phyloP scores from a whole-genome alignment of 208 protist species.

The Wallacemonas sp. region DNA sequence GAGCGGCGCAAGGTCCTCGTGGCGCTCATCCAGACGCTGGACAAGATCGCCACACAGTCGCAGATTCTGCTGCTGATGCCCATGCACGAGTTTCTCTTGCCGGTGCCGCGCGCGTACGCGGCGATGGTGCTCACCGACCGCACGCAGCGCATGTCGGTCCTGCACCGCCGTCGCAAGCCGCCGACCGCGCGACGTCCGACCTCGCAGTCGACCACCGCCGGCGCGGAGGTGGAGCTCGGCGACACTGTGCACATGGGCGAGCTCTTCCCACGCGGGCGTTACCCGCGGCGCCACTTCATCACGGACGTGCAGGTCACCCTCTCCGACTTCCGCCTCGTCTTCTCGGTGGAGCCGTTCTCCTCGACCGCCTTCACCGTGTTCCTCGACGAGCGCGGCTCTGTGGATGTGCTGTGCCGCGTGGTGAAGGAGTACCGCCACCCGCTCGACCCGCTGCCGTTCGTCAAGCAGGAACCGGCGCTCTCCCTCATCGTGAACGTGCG shows the following conservation, averaged over 20 bases:
- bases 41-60: slow-evolving; percentile 29
- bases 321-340: slow-evolving; percentile 56
- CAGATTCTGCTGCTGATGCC: slow-evolving; percentile 41
- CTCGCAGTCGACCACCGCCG: no score
- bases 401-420: slow-evolving; percentile 45
- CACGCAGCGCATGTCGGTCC: slow-evolving; percentile 17
- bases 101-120: slow-evolving; percentile 62
- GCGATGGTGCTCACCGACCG: slow-evolving; percentile 29
- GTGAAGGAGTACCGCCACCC: slow-evolving; percentile 33
- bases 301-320: slow-evolving; percentile 63
- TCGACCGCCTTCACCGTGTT: slow-evolving; percentile 72
- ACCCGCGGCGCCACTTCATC: slow-evolving; percentile 18
- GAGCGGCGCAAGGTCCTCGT: slow-evolving; percentile 32
- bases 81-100: slow-evolving; percentile 70
- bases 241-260: no score
- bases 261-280: no score
- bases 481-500: slow-evolving; percentile 53
- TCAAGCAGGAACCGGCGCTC: slow-evolving; percentile 32
- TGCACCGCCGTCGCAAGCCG: slow-evolving; percentile 26
- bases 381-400: slow-evolving; percentile 55
- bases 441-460: slow-evolving; percentile 14
- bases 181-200: not conserved
- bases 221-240: no score
- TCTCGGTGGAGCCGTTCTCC: slow-evolving; percentile 68
- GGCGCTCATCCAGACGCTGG: slow-evolving; percentile 41